These are phyloP conservation scores for Musa schizocarpa DNA, from an alignment of 176 grass and related monocot species.

Conservation along the genomic window DNA sequence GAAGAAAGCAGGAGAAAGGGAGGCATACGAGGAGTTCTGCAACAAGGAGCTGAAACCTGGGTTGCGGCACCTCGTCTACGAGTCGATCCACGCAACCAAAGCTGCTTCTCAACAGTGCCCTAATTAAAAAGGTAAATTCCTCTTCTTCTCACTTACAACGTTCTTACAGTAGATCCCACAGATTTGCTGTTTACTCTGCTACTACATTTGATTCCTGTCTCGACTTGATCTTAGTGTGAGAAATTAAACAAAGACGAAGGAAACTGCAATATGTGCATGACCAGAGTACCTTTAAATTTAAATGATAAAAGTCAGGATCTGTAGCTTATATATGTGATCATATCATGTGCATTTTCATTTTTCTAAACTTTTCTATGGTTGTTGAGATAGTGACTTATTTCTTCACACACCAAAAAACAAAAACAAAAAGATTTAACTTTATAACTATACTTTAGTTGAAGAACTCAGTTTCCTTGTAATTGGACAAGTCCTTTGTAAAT, in stretches of 20 bases:
- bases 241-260: not conserved
- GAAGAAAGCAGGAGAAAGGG: slow-evolving; percentile 10
- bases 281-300: not conserved
- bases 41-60: slow-evolving; percentile 15
- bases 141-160: not conserved
- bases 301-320: not conserved
- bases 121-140: not conserved
- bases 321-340: not conserved
- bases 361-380: not conserved
- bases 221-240: not conserved
- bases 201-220: not conserved
- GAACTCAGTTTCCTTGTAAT: too few relatives aligned
- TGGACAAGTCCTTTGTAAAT: not conserved
- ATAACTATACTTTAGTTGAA: too few relatives aligned
- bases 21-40: slow-evolving; percentile 14
- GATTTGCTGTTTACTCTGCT: not conserved
- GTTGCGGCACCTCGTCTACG: not conserved
- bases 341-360: not conserved
- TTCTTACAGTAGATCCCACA: too few relatives aligned
- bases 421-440: too few relatives aligned
- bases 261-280: not conserved
- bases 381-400: not conserved
- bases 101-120: too few relatives aligned
- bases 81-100: not conserved
- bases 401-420: not conserved